Evolutionary conservation across 345 rosid genomes (phyloP).

Genomic region (Lepidium africanum): DNA sequence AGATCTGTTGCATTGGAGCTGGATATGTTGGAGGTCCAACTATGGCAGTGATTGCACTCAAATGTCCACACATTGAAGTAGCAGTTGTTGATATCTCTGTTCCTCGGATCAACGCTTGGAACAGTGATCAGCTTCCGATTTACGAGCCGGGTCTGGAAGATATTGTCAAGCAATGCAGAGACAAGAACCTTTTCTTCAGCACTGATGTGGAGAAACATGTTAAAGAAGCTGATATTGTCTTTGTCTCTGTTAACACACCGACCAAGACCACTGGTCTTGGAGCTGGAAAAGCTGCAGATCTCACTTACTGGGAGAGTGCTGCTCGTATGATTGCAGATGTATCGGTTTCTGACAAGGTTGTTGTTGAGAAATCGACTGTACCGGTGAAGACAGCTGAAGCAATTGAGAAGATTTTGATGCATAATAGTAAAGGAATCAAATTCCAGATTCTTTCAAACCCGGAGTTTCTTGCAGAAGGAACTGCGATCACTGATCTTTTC

Average conservation of each 20-base stretch:
- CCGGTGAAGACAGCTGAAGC: constrained; percentile 95
- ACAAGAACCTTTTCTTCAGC: constrained; percentile 81
- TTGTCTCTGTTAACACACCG: constrained; percentile 90
- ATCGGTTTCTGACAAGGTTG: constrained; percentile 75
- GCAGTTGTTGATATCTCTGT: constrained; percentile 86
- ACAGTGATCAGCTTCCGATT: constrained; percentile 84
- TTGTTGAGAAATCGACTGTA: constrained; percentile 89
- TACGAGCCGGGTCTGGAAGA: constrained; percentile 89
- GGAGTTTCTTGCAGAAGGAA: constrained; percentile 91
- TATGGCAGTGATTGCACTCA: constrained; percentile 89
- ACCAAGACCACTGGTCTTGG: constrained; percentile 88
- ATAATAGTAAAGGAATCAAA: constrained; percentile 87
- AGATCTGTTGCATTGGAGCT: constrained; percentile 96
- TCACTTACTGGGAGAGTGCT: constrained; percentile 94
- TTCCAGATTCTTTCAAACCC: constrained; percentile 92
- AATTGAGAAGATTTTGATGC: constrained; percentile 80
- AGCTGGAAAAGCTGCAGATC: constrained; percentile 95
- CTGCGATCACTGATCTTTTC: constrained; percentile 68
- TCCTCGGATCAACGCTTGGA: constrained; percentile 76
- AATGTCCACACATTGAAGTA: constrained; percentile 77
- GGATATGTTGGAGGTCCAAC: constrained; percentile 97
- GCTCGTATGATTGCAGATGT: constrained; percentile 97
- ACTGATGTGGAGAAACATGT: constrained; percentile 89
- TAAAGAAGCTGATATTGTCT: constrained; percentile 75
- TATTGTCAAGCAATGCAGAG: constrained; percentile 76